Conservation (phyloP, 768 basidiomycete genomes). For the Serendipita indica region DNA sequence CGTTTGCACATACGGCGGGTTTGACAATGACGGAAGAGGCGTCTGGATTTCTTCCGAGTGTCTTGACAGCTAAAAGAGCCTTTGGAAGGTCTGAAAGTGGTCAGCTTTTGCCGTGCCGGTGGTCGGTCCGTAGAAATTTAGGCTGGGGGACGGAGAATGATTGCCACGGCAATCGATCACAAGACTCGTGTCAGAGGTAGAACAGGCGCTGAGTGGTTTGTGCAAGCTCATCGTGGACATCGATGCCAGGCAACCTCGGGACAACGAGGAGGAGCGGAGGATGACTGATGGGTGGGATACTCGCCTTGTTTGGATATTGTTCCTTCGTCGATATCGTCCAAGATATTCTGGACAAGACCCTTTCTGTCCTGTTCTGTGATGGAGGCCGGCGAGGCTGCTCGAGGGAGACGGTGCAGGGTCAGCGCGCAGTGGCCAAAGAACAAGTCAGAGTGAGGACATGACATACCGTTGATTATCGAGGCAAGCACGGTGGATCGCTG, state of each 20-base stretch:
- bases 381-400: conserved; percentile 33
- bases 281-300: conserved; percentile 16
- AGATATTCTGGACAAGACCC: conserved; percentile 40
- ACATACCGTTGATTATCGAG: background rate
- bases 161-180: background rate
- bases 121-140: background rate
- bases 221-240: too few relatives aligned
- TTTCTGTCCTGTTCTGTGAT: conserved; percentile 35
- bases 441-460: background rate
- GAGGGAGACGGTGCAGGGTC: background rate
- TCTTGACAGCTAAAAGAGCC: conserved; percentile 59
- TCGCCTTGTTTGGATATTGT: conserved; percentile 22
- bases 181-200: too few relatives aligned
- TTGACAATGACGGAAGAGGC: conserved; percentile 49
- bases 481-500: background rate
- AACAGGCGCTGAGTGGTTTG: too few relatives aligned
- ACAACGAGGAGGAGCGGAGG: too few relatives aligned
- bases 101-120: background rate
- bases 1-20: conserved; percentile 21
- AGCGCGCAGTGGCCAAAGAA: background rate
- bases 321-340: conserved; percentile 40
- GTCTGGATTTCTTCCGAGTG: conserved; percentile 51
- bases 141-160: background rate
- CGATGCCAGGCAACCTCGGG: too few relatives aligned
- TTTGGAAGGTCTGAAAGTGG: conserved; percentile 40